These are phyloP conservation scores for Apiotrichum gamsii DNA, from an alignment of 1,284 basidiomycete genomes.

Conservation along the genomic window DNA sequence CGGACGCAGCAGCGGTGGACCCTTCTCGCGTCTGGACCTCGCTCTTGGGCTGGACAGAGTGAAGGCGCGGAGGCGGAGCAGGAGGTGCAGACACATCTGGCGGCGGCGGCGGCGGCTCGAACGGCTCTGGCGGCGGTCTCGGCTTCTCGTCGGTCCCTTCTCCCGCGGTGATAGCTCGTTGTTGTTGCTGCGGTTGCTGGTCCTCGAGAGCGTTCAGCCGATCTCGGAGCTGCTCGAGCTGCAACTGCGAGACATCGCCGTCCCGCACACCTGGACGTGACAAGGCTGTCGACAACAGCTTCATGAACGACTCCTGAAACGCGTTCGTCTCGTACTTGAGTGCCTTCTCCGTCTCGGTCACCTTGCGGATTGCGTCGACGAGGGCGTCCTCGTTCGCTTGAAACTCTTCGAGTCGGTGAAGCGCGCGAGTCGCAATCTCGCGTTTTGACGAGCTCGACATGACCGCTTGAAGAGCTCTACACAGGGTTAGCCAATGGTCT, in stretches of 20 bases:
- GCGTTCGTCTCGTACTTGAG: not conserved
- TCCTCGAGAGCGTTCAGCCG: not conserved
- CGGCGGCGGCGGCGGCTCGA: not conserved
- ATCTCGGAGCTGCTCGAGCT: slow-evolving; percentile 1
- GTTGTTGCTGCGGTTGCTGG: no score
- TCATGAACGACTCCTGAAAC: slow-evolving; percentile 2
- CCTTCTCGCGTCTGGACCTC: no score
- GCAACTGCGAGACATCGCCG: not conserved
- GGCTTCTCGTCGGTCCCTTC: not conserved
- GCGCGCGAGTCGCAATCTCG: not conserved
- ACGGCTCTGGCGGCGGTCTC: not conserved
- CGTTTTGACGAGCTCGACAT: not conserved
- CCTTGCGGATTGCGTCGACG: not conserved
- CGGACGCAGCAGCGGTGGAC: no score
- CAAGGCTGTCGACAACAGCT: slow-evolving; percentile 1
- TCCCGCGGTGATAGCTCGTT: no score
- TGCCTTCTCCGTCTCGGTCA: not conserved
- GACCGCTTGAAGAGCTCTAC: not conserved
- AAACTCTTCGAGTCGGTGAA: slow-evolving; percentile 1
- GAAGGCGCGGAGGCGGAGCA: not conserved
- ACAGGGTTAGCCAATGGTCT: no score
- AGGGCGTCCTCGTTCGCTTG: not conserved
- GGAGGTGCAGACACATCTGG: not conserved
- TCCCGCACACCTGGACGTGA: not conserved
- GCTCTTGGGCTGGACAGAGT: no score